Evolutionary conservation across 495 filamentous ascomycete genomes (phyloP), one percentile per base, ranked within the genome.

Genomic region (Penicillium cinerascens): DNA sequence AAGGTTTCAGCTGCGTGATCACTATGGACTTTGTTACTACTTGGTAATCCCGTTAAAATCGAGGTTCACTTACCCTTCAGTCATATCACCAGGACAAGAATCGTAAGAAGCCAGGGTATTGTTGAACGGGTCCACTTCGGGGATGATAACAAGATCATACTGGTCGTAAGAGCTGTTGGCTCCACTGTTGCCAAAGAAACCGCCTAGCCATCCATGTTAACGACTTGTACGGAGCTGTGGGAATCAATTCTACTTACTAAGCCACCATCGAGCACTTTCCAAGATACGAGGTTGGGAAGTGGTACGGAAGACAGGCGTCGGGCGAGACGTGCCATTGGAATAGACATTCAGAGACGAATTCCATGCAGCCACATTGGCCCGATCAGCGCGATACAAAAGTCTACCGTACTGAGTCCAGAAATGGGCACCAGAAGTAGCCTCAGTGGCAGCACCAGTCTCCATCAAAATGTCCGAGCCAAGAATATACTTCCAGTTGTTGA

Each of bases 361-460:
- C 68, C 77, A 82, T 2, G 64, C 55, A 11, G 73, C 52, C 41
- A 77, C 65, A 35, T 47, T 54, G 15, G 71, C 74, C 22, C 63
- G 49, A 11, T 65, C 61, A 2, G 79, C 70, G 29, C 75, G 74
- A 52, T 74, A 80, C 41, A 81, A 54, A 3, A 67, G 68, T 33
- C 78, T 66, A 3, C 79, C 78, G 41, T 82, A 82, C 21, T 71
- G 64, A 46, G 72, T 72, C 79, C 79, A 81, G 54, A 79, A 76
- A 17, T 66, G 52, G 0, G 75, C 74, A 26, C 79, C 78, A 15
- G 78, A 63, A 18, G 67, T 64, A 39, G 78, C 77, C 52, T 81
- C 79, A 1, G 77, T 78, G 7, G 68, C 60, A 16, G 78, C 79
- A 38, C 79, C 78, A 17, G 70, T 64, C 25, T 68, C 73, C 15